Conservation (phyloP, 2,329 filamentous ascomycete genomes). For the Pyricularia pennisetigena region DNA sequence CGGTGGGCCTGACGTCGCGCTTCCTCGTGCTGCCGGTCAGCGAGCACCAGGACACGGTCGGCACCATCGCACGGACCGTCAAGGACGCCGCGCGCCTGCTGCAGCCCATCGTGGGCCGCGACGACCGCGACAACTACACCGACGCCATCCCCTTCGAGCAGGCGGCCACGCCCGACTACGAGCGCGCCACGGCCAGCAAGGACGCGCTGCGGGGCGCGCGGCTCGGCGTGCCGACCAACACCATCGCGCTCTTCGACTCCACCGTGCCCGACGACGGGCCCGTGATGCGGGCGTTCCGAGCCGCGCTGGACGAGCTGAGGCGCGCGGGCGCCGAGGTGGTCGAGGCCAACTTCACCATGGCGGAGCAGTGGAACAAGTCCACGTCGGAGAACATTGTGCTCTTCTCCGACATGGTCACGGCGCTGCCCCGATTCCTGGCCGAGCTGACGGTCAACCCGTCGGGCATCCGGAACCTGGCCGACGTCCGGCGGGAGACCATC, state of each 20-base stretch:
- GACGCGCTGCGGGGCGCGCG: conserved; percentile 45
- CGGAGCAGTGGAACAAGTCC: neutral
- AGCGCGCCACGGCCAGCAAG: conserved; percentile 39
- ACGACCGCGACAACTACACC: conserved; percentile 56
- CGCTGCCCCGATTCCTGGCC: conserved; percentile 46
- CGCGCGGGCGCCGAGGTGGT: conserved; percentile 46
- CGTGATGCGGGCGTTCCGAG: conserved; percentile 40
- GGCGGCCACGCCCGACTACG: conserved; percentile 44
- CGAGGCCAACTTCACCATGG: conserved; percentile 33
- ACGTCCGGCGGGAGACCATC: conserved; percentile 47
- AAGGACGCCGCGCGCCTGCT: conserved; percentile 55
- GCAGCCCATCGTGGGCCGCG: conserved; percentile 51
- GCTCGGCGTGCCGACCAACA: conserved; percentile 55
- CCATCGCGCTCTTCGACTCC: conserved; percentile 25
- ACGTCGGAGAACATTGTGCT: neutral
- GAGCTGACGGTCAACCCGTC: conserved; percentile 48
- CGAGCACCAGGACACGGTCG: conserved; percentile 55
- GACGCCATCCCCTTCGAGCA: conserved; percentile 42
- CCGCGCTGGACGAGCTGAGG: conserved; percentile 39
- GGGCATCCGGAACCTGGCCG: conserved; percentile 37
- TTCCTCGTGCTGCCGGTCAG: conserved; percentile 57
- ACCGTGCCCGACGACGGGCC: conserved; percentile 7
- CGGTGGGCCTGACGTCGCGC: conserved; percentile 54
- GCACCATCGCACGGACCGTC: conserved; percentile 54
- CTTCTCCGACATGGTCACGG: conserved; percentile 46